A percentile compares a stretch with the other conserved stretches of the same genome.
Conservation (phyloP, 2,329 filamentous ascomycete genomes). For the Rosellinia necatrix region DNA sequence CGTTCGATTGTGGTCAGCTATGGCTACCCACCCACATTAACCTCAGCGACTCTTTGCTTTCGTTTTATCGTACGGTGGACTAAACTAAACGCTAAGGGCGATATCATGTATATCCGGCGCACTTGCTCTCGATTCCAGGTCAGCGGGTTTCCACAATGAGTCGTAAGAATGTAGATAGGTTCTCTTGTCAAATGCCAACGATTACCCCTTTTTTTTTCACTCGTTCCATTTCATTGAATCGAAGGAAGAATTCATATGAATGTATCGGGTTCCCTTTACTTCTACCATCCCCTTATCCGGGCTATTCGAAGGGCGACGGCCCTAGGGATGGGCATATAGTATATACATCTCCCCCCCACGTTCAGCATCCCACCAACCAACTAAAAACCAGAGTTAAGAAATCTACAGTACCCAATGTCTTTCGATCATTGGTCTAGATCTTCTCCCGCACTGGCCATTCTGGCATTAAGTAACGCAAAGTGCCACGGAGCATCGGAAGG, state of each 20-base stretch:
- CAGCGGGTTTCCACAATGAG: not conserved
- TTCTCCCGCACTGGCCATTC: too few species aligned
- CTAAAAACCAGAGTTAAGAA: too few species aligned
- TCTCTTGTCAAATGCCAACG: not conserved
- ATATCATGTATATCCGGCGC: constrained; percentile 9
- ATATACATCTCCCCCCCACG: too few species aligned
- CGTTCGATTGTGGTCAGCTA: constrained; percentile 21
- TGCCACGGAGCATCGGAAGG: too few species aligned
- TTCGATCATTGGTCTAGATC: too few species aligned
- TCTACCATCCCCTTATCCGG: too few species aligned
- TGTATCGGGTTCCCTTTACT: not conserved
- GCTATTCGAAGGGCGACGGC: too few species aligned
- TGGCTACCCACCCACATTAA: constrained; percentile 16
- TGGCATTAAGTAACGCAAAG: too few species aligned
- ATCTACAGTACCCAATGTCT: too few species aligned
- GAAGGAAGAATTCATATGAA: not conserved
- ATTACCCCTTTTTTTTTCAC: not conserved
- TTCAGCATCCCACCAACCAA: too few species aligned
- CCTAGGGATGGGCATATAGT: too few species aligned
- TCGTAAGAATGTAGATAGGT: constrained; percentile 13
- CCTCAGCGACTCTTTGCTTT: constrained; percentile 18
- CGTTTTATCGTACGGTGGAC: constrained; percentile 4
- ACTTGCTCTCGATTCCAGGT: not conserved
- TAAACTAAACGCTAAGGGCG: not conserved
- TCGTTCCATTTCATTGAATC: not conserved